phyloP scores from a whole-genome alignment of 352 stramenopile species.

The Phytophthora sojae region DNA sequence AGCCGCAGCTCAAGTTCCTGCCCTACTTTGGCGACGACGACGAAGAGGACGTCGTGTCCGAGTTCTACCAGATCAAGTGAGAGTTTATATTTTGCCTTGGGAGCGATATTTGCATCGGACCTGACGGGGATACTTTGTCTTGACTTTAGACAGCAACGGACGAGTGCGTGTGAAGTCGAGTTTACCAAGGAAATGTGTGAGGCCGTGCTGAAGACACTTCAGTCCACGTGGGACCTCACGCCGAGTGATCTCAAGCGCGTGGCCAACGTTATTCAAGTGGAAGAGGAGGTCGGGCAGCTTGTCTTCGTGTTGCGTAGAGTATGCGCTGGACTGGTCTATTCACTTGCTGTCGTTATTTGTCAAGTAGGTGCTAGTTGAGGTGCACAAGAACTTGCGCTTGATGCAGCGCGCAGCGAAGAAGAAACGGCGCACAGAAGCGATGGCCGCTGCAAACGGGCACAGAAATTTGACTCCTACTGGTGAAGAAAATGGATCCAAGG shows the following conservation, averaged over 20 bases:
- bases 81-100: constrained; percentile 6
- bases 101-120: neutral
- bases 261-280: constrained; percentile 67
- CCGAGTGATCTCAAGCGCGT: constrained; percentile 64
- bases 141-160: constrained; percentile 60
- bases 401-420: constrained; percentile 51
- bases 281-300: constrained; percentile 46
- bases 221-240: constrained; percentile 77
- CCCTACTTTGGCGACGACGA: constrained; percentile 87
- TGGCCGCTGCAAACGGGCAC: constrained; percentile 13
- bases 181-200: constrained; percentile 82
- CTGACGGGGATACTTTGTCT: neutral
- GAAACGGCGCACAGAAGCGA: constrained; percentile 38
- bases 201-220: constrained; percentile 65
- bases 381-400: constrained; percentile 64
- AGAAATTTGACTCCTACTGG: constrained; percentile 6
- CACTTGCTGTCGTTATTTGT: constrained; percentile 4
- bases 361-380: constrained; percentile 61
- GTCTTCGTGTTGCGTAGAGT: neutral
- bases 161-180: constrained; percentile 73
- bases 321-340: neutral
- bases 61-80: constrained; percentile 89
- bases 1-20: constrained; percentile 77
- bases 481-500: neutral
- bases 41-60: constrained; percentile 80